Evolutionary conservation across 2,329 filamentous ascomycete genomes (phyloP), one percentile per base, ranked within the genome.

Genomic region (Talaromyces sp.): DNA sequence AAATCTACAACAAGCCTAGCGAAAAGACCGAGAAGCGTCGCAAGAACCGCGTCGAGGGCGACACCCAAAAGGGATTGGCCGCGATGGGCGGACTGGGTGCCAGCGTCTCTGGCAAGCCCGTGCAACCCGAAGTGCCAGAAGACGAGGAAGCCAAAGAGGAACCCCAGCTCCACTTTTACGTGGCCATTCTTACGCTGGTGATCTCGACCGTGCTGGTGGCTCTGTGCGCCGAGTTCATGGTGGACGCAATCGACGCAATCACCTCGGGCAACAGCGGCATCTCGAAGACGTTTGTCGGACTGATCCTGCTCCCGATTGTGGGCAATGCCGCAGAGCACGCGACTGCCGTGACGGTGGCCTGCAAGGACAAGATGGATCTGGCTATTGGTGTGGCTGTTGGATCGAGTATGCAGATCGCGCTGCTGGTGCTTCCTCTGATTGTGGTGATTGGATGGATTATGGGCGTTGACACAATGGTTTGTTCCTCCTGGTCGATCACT

Each of bases 131-230:
- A 69, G 68, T 64, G 3, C 78, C 84, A 0, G 53, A 50, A 10
- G 48, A 55, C 11, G 48, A 38, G n/a, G 50, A 56, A 26, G 51
- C 2, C 32, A 35, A 61, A 17, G 90, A 95, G 66, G 83, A 87
- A 57, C 91, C 92, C 0, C 85, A 90, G 65, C 81, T 97, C 26
- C 84, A 87, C 57, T 81, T 93, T 57, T 72, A 79, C 46, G 89
- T 92, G 14, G 91, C 92, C 1, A 67, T 96, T 3, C 78, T 84
- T 50, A 89, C 89, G 0, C 84, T 97, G 3, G 80, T 80, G 7
- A 77, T 84, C n/a, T 87, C 89, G 0, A 96, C 91, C 3, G 88
- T 87, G 48, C 79, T 93, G 57, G 91, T 96, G 53, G 91, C 89
- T 1, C 81, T 94, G 46, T 94, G 90, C 67, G 86, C 85, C 10